Conservation (phyloP, 495 filamentous ascomycete genomes). For the Filosporella fistucella region DNA sequence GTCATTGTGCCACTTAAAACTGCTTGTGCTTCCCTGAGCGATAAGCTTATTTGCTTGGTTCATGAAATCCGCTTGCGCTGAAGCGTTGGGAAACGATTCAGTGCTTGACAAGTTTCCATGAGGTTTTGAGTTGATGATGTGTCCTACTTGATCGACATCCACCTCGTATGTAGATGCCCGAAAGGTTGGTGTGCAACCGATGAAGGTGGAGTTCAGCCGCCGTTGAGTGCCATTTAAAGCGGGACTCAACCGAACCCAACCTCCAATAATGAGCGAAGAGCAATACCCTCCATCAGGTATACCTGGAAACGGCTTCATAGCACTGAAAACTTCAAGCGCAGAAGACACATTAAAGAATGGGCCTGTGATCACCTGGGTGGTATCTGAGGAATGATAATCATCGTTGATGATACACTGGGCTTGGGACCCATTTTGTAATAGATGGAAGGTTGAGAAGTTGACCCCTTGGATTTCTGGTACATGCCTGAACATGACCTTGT, state of each 20-base stretch:
- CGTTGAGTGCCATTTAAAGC: not conserved
- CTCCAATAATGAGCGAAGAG: constrained; percentile 9
- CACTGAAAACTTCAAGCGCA: constrained; percentile 7
- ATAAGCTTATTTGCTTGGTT: not conserved
- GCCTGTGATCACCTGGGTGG: not conserved
- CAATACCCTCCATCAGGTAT: constrained; percentile 8
- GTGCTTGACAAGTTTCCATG: not conserved
- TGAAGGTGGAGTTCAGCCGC: constrained; percentile 18
- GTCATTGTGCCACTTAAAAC: constrained; percentile 32
- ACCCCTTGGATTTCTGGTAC: too few relatives aligned
- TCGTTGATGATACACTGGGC: not conserved
- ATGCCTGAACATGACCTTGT: too few relatives aligned
- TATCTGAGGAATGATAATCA: not conserved
- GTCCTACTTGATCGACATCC: constrained; percentile 25
- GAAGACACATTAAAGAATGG: constrained; percentile 6
- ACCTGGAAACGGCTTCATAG: not conserved
- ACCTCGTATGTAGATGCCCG: constrained; percentile 30
- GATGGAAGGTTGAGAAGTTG: not conserved
- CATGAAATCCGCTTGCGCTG: not conserved
- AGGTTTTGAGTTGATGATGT: constrained; percentile 6
- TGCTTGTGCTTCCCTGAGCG: not conserved
- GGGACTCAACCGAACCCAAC: constrained; percentile 22
- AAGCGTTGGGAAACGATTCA: not conserved
- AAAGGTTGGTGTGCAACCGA: constrained; percentile 29
- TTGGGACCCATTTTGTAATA: constrained; percentile 3